A percentile compares a stretch with the other conserved stretches of the same genome.
Conservation (phyloP, 164 flowering plant species). For the Cinnamomum micranthum region DNA sequence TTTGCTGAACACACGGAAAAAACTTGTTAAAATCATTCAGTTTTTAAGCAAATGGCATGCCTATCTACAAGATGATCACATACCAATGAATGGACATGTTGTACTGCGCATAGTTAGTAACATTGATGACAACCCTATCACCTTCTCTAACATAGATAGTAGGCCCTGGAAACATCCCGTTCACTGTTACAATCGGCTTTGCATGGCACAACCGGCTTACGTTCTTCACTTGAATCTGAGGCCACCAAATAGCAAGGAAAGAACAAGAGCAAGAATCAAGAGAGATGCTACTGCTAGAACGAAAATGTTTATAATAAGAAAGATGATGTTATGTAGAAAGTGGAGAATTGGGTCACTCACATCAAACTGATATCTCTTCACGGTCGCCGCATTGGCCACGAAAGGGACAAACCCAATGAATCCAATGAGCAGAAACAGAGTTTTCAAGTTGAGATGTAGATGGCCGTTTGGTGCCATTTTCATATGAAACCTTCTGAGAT, state of each 20-base stretch:
- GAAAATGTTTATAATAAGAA: neutral
- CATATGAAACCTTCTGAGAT: neutral
- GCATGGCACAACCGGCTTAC: slow-evolving; percentile 57
- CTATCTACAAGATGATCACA: too few species aligned
- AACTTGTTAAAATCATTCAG: neutral
- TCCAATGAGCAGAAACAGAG: slow-evolving; percentile 17
- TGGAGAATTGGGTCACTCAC: slow-evolving; percentile 18
- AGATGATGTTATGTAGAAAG: neutral
- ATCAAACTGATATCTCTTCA: slow-evolving; percentile 44
- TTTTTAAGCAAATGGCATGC: neutral
- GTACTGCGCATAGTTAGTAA: slow-evolving; percentile 52
- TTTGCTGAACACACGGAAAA: neutral
- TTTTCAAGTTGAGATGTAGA: neutral
- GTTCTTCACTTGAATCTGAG: slow-evolving; percentile 51
- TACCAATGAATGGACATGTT: slow-evolving; percentile 70
- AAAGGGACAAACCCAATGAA: slow-evolving; percentile 17
- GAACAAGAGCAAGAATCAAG: neutral
- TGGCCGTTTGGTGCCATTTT: slow-evolving; percentile 9
- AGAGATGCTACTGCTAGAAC: neutral
- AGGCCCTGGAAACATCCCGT: slow-evolving; percentile 69
- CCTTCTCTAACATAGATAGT: slow-evolving; percentile 57
- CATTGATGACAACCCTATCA: slow-evolving; percentile 41
- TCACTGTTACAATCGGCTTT: slow-evolving; percentile 63
- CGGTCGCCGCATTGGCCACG: slow-evolving; percentile 27
- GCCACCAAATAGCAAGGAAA: neutral